Evolutionary conservation across 176 grass and related monocot species (phyloP).

Genomic region (Cenchrus americanus): DNA sequence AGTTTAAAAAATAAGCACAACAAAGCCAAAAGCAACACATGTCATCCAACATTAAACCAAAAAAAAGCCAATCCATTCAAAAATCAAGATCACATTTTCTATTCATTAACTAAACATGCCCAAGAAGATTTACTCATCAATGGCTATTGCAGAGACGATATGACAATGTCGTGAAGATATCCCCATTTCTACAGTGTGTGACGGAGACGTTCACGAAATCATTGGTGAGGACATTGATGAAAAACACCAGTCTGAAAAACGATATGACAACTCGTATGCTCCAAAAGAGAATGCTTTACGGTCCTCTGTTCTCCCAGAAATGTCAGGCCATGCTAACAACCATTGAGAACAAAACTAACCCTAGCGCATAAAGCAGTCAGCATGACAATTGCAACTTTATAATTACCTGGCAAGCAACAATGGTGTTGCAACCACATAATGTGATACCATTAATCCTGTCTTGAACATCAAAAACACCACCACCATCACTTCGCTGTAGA

Average conservation of each 20-base stretch:
- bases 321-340: not conserved
- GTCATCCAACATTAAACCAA: slow-evolving; percentile 2
- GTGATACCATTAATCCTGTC: slow-evolving; percentile 89
- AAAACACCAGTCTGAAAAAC: not conserved
- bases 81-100: slow-evolving; percentile 23
- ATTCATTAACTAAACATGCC: slow-evolving; percentile 9
- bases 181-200: no score
- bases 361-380: not conserved
- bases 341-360: not conserved
- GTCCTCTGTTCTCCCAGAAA: not conserved
- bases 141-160: not conserved
- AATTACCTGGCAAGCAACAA: slow-evolving; percentile 82
- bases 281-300: slow-evolving; percentile 3
- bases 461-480: slow-evolving; percentile 87
- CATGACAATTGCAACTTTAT: not conserved
- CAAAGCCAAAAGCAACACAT: not conserved
- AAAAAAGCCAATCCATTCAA: not conserved
- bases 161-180: no score
- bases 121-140: not conserved
- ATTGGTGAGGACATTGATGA: slow-evolving; percentile 17
- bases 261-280: not conserved
- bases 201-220: no score
- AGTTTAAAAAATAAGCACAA: not conserved
- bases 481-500: slow-evolving; percentile 84
- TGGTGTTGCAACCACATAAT: slow-evolving; percentile 76